Evolutionary conservation across 2,329 filamentous ascomycete species (phyloP), one percentile per base, ranked within the genome.

Genomic region (Aureobasidium sp.): DNA sequence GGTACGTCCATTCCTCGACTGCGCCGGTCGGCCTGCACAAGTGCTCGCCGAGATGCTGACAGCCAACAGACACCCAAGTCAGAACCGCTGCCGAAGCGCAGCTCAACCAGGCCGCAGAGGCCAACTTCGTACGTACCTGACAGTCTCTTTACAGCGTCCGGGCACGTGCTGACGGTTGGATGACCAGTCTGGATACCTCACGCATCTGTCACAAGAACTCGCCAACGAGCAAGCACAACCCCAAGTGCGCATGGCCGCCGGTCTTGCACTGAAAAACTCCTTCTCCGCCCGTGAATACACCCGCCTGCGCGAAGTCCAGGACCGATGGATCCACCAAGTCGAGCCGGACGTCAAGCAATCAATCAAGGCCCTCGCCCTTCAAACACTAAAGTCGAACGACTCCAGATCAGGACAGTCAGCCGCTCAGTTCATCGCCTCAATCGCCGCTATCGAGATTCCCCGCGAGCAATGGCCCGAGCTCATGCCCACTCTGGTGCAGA

Each of bases 181-280:
- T 55, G 51, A 31, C 48, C 77, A 97, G 94, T 87, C 94, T 71
- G 86, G 89, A 77, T 99, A 99, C 79, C 87, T 97, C 68, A 86
- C 88, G 68, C 94, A 91, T 67, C 89, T 99, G 73, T 93, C 94
- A 68, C 88, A 90, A 78, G 91, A 96, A 78, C 86, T 99, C 72
- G 91, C 92, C 74, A 96, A 97, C 78, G 93, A 97, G 73, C 83
- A 85, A 69, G 87, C 89, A 68, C 83, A 89, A 73, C 84, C 89
- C 67, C 85, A 90, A 73, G 94, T 97, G 74, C 89, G 94, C 82
- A 89, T 90, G 69, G 93, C 94, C 69, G 94, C 94, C 70, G 94
- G 92, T 85, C 85, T 99, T 70, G 93, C 94, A 69, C 82, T 99
- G 73, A 99, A 99, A 81, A 99, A 99, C 83, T 89, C 94, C 71